Evolutionary conservation across 768 basidiomycete species (phyloP).

Genomic region (Boletus vinaceobasis): DNA sequence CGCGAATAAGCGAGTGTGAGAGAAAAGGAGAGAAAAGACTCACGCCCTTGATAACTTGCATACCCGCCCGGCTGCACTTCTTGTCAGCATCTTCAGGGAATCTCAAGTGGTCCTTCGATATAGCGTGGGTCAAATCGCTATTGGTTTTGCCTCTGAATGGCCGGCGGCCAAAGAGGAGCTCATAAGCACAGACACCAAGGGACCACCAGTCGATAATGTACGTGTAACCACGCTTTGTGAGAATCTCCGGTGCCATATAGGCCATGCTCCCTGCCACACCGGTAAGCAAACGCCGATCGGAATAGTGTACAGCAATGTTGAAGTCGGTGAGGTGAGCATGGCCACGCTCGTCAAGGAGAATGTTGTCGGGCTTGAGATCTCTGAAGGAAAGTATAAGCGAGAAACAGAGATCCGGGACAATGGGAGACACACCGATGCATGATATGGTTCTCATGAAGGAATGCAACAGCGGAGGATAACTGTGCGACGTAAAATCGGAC

Average conservation of each 20-base stretch:
- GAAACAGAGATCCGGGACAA: no score
- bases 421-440: slow-evolving; percentile 81
- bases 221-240: slow-evolving; percentile 91
- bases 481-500: slow-evolving; percentile 90
- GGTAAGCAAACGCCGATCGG: slow-evolving; percentile 76
- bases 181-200: slow-evolving; percentile 88
- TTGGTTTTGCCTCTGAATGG: slow-evolving; percentile 95
- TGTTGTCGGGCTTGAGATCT: slow-evolving; percentile 97
- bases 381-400: slow-evolving; percentile 37
- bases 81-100: slow-evolving; percentile 89
- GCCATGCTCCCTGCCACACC: slow-evolving; percentile 98
- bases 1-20: slow-evolving; percentile 10
- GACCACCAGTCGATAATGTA: slow-evolving; percentile 98
- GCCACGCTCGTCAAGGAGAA: slow-evolving; percentile 91
- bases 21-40: slow-evolving; percentile 30
- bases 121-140: slow-evolving; percentile 87
- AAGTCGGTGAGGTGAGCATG: slow-evolving; percentile 98
- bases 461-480: slow-evolving; percentile 81
- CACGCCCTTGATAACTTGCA: slow-evolving; percentile 79
- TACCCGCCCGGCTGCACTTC: slow-evolving; percentile 71
- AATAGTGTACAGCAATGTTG: slow-evolving; percentile 97
- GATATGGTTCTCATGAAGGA: slow-evolving; percentile 88
- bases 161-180: slow-evolving; percentile 86
- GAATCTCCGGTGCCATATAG: slow-evolving; percentile 94
- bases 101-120: slow-evolving; percentile 78